Evolutionary conservation across 2,329 filamentous ascomycete genomes (phyloP), one percentile per base, ranked within the genome.

Genomic region (Diaporthe sp.): DNA sequence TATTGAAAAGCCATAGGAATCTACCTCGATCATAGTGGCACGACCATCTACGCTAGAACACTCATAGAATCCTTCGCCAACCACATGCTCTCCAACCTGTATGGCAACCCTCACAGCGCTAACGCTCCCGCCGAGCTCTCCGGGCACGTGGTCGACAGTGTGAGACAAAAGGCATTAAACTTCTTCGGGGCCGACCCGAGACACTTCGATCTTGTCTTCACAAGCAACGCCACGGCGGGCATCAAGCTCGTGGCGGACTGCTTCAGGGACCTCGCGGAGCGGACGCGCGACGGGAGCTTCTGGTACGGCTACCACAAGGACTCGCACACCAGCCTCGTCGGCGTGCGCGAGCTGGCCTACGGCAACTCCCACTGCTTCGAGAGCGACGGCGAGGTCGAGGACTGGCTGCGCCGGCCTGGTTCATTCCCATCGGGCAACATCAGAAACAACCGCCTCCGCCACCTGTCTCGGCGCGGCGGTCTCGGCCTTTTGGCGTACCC

Each of bases 151-250:
- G 88, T 93, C 44, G 89, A 92, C 76, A 84, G 86, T 32, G 84
- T 91, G 10, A 85, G 91, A 19, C 83, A 85, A 73, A 86, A 87
- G 73, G 84, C 89, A 25, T 85, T 92, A 17, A 79, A 81, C 4
- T 92, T 92, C 80, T 87, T 92, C 75, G 88, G 88, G 56, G 91
- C 91, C 25, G 86, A 89, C 77, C 87, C 90, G 2, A 83, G 85
- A 50, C 84, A 91, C 69, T 92, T 89, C 78, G 90, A 92, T 77
- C 84, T 92, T 15, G 84, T 92, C 25, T 93, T 98, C 81, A 94
- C 97, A 35, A 92, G 95, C 47, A 98, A 98, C 82, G 94, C 96
- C 27, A 98, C 96, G 0, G 95, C 96, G 4, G 96, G 92, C 9
- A 93, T 98, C 79, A 98, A 98, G 83, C 85, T 98, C 15, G 93